Conservation (phyloP, 805 yeast species). For the Yamadazyma olivae region DNA sequence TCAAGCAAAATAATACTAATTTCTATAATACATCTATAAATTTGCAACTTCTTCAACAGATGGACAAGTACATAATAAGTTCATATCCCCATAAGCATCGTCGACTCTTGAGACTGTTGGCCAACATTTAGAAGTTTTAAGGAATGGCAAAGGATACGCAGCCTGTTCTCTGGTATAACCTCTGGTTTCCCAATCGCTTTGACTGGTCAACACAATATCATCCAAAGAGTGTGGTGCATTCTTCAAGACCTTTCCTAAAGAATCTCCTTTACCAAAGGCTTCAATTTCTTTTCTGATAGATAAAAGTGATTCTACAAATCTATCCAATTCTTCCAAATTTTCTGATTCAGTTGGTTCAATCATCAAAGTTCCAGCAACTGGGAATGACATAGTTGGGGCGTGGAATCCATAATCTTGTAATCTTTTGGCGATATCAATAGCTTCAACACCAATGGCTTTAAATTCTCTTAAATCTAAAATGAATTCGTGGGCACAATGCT, state of each 20-base stretch:
- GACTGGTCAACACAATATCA: constrained; percentile 62
- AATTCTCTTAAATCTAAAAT: constrained; percentile 87
- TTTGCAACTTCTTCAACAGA: constrained; percentile 67
- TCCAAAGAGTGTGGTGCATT: constrained; percentile 90
- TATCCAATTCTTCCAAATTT: constrained; percentile 79
- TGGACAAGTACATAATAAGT: constrained; percentile 92
- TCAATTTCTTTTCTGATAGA: constrained; percentile 80
- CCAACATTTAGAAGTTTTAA: constrained; percentile 84
- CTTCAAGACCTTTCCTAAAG: constrained; percentile 68
- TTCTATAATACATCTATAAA: neutral
- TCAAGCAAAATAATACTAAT: too few relatives aligned
- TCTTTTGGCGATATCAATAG: constrained; percentile 95
- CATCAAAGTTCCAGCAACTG: constrained; percentile 96
- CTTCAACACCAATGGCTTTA: constrained; percentile 80
- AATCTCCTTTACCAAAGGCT: constrained; percentile 61
- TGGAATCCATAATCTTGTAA: constrained; percentile 98
- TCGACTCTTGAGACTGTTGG: constrained; percentile 91
- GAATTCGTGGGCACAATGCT: constrained; percentile 95
- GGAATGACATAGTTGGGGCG: constrained; percentile 99
- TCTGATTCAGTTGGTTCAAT: constrained; percentile 98
- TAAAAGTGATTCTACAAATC: constrained; percentile 86
- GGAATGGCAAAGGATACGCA: constrained; percentile 81
- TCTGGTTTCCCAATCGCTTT: constrained; percentile 73
- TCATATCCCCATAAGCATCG: constrained; percentile 91
- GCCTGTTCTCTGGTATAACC: constrained; percentile 93